These are phyloP conservation scores for Mucor racemosus DNA, from an alignment of 371 early-diverging fungal species.

Conservation along the genomic window DNA sequence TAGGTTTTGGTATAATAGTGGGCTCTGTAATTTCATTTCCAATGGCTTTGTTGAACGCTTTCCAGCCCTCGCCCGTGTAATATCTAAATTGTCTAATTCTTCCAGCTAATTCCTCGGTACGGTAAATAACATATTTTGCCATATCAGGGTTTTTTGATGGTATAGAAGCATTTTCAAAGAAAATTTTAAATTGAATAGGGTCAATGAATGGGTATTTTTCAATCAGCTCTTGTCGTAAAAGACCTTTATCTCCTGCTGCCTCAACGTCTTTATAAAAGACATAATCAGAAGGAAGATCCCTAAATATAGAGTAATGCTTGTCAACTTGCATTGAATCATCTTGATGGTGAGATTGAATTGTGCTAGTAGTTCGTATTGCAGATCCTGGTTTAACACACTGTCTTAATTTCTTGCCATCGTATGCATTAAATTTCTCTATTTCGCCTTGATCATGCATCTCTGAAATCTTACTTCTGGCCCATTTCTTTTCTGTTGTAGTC, in stretches of 20 bases:
- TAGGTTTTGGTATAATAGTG: background rate
- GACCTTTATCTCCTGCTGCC: slow-evolving; percentile 18
- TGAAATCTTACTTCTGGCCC: slow-evolving; percentile 12
- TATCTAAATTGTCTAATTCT: slow-evolving; percentile 14
- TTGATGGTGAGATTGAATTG: background rate
- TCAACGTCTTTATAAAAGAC: slow-evolving; percentile 19
- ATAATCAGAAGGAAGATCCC: slow-evolving; percentile 24
- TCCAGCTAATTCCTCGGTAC: slow-evolving; percentile 12
- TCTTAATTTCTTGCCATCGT: slow-evolving; percentile 12
- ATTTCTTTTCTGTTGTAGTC: background rate
- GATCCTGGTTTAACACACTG: background rate
- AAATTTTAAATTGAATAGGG: background rate
- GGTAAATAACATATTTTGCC: slow-evolving; percentile 2
- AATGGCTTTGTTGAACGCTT: background rate
- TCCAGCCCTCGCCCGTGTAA: slow-evolving; percentile 16
- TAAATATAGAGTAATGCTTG: background rate
- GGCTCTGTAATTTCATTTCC: background rate
- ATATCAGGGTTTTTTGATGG: background rate
- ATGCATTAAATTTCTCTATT: slow-evolving; percentile 21
- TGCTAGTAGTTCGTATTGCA: too few relatives aligned
- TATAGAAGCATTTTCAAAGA: slow-evolving; percentile 5
- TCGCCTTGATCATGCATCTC: slow-evolving; percentile 16
- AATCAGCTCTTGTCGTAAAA: slow-evolving; percentile 17
- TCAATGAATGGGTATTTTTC: slow-evolving; percentile 18
- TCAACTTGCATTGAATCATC: background rate